A percentile compares a stretch with the other conserved stretches of the same genome.
phyloP scores from a whole-genome alignment of 2,329 filamentous ascomycete species.

The Incumbomyces delicatus region DNA sequence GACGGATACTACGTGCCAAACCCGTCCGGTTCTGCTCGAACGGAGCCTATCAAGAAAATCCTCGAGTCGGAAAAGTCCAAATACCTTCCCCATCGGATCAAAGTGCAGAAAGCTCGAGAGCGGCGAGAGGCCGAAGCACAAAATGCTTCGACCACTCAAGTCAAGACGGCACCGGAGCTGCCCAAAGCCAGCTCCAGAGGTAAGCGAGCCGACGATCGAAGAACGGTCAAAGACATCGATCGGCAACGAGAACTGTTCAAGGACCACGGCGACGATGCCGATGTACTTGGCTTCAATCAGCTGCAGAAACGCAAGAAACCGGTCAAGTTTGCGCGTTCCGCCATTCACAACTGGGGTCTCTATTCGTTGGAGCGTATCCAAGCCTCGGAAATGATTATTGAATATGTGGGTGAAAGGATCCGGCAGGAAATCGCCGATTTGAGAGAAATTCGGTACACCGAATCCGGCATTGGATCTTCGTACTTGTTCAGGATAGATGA shows the following conservation, averaged over 20 bases:
- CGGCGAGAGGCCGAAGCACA: slow-evolving; percentile 67
- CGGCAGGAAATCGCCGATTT: slow-evolving; percentile 96
- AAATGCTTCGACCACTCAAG: slow-evolving; percentile 56
- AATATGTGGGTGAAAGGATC: slow-evolving; percentile 97
- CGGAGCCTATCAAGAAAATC: slow-evolving; percentile 90
- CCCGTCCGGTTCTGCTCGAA: slow-evolving; percentile 71
- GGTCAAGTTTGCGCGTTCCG: slow-evolving; percentile 92
- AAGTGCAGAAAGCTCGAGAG: slow-evolving; percentile 82
- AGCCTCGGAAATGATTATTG: slow-evolving; percentile 98
- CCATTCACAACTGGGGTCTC: slow-evolving; percentile 97
- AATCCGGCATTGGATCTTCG: slow-evolving; percentile 92
- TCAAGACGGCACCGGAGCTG: slow-evolving; percentile 68
- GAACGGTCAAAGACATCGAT: slow-evolving; percentile 87
- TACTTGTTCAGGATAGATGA: slow-evolving; percentile 98
- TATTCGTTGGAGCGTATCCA: slow-evolving; percentile 97
- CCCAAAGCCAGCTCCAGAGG: slow-evolving; percentile 85
- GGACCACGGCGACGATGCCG: slow-evolving; percentile 66
- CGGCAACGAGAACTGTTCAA: slow-evolving; percentile 75
- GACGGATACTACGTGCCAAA: slow-evolving; percentile 76
- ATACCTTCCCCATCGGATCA: slow-evolving; percentile 94
- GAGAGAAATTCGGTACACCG: slow-evolving; percentile 81
- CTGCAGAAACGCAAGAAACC: slow-evolving; percentile 99
- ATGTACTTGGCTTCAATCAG: slow-evolving; percentile 85
- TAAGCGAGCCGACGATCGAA: slow-evolving; percentile 90
- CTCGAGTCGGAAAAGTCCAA: slow-evolving; percentile 96